Evolutionary conservation across 352 stramenopile genomes (phyloP), one percentile per base, ranked within the genome.

Genomic region (Globisporangium solare): DNA sequence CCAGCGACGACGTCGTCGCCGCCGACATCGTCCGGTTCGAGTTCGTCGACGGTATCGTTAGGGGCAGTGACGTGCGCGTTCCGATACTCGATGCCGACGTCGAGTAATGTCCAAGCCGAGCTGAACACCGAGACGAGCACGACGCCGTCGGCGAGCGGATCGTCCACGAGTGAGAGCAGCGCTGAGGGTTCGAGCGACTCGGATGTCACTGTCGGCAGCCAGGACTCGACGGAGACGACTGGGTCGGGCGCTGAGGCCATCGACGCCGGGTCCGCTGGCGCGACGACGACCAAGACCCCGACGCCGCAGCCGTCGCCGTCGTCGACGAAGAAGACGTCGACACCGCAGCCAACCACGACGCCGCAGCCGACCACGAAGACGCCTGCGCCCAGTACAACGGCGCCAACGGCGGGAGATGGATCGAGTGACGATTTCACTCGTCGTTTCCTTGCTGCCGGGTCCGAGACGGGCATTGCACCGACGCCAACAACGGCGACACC

Each of bases 71-170:
- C 74, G 39, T 84, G 74, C 50, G 58, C 71, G 1, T 85, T 85
- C 56, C 70, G 70, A 15, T 85, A 83, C 51, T 69, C 73, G 32
- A 76, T 85, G 72, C 68, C 74, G 12, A 85, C 74, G 4, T 69
- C 65, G 5, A 77, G 62, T 10, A 83, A 82, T 56, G n/a, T 81
- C 10, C 61, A 66, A 0, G 71, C 59, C 39, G 58, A 68, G 32
- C 57, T 82, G 45, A 52, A 64, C 22, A 74, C 61, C 6, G 55
- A 61, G 4, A 57, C 48, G 7, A 55, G 27, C 27, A 35, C 55
- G 7, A 35, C 53, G 14, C 7, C 39, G 3, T 41, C 39, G 27
- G 58, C 48, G 27, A 52, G 41, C 42, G 57, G 54, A 10, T 51
- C 55, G 35, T 65, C 73, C 27, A 35, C 27, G 27, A 35, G 27